These are phyloP conservation scores for Zygotorulaspora mrakii DNA, from an alignment of 1,139 yeast species.

Conservation along the genomic window DNA sequence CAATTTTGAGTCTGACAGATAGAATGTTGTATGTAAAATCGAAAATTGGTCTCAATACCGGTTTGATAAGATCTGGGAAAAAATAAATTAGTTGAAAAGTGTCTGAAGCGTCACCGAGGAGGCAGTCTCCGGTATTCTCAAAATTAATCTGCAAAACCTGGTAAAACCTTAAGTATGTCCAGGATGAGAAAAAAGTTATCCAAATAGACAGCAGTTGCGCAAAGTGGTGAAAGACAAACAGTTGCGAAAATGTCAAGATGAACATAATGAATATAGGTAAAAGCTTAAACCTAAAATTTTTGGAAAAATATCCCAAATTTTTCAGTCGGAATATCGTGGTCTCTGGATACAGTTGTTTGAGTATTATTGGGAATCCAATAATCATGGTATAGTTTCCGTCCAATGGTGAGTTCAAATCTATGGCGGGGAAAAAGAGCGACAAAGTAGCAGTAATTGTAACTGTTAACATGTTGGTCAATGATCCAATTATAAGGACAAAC, in stretches of 20 bases:
- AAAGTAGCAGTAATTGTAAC: conserved; percentile 38
- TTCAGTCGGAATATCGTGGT: conserved; percentile 51
- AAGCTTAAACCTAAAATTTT: conserved; percentile 69
- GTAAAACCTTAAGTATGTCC: conserved; percentile 73
- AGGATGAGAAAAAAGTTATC: conserved; percentile 64
- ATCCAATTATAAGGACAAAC: conserved; percentile 55
- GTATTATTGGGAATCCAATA: conserved; percentile 75
- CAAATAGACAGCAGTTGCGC: conserved; percentile 69
- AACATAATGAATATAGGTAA: conserved; percentile 61
- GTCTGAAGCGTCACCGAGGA: conserved; percentile 81
- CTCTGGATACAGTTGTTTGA: conserved; percentile 87
- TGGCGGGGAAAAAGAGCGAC: conserved; percentile 38
- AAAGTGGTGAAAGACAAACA: conserved; percentile 36
- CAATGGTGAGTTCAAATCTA: conserved; percentile 40
- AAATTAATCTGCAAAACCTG: conserved; percentile 39
- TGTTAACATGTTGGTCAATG: conserved; percentile 56
- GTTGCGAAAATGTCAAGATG: conserved; percentile 38
- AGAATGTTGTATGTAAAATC: conserved; percentile 49
- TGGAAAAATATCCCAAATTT: conserved; percentile 56
- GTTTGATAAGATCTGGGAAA: conserved; percentile 61
- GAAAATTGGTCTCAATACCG: conserved; percentile 54
- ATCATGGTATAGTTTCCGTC: conserved; percentile 74
- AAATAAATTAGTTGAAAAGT: conserved; percentile 80
- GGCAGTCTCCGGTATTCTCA: conserved; percentile 13
- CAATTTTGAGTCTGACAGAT: conserved; percentile 51